These are phyloP conservation scores for Metschnikowia lunata DNA, from an alignment of 805 yeast species.

Conservation along the genomic window DNA sequence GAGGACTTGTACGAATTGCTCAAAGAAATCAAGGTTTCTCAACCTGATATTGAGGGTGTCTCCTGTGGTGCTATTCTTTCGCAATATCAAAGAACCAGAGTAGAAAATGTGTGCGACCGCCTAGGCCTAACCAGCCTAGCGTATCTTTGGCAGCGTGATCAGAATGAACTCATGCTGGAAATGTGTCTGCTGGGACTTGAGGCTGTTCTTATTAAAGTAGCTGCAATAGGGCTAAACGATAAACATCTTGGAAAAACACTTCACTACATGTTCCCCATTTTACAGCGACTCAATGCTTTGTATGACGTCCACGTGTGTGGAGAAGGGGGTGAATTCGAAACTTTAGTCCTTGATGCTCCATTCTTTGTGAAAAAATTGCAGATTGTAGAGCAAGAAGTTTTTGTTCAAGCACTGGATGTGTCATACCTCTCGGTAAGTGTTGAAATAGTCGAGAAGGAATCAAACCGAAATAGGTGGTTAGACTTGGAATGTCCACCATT, in stretches of 20 bases:
- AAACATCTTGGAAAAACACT: slow-evolving; percentile 67
- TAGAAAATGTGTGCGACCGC: slow-evolving; percentile 82
- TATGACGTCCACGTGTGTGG: slow-evolving; percentile 95
- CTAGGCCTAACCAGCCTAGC: slow-evolving; percentile 66
- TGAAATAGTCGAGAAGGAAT: slow-evolving; percentile 36
- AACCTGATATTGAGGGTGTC: slow-evolving; percentile 78
- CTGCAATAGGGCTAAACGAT: slow-evolving; percentile 77
- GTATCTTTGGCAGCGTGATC: slow-evolving; percentile 88
- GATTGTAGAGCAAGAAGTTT: slow-evolving; percentile 36
- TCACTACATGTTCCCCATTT: slow-evolving; percentile 53
- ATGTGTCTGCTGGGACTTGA: slow-evolving; percentile 67
- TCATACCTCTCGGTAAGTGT: slow-evolving; percentile 59
- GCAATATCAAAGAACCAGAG: slow-evolving; percentile 91
- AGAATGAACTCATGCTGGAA: slow-evolving; percentile 72
- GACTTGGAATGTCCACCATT: slow-evolving; percentile 1
- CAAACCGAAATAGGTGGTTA: not conserved
- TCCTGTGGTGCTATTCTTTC: slow-evolving; percentile 96
- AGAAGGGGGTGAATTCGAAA: slow-evolving; percentile 98
- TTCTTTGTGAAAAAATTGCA: slow-evolving; percentile 55
- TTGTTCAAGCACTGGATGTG: slow-evolving; percentile 63
- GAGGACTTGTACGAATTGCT: slow-evolving; percentile 71
- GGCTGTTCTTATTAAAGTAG: slow-evolving; percentile 87
- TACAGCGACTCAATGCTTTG: slow-evolving; percentile 52
- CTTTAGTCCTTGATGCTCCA: slow-evolving; percentile 87
- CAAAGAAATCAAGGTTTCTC: slow-evolving; percentile 39